Conservation (phyloP, 2,329 filamentous ascomycete species). For the Tricladium varicosporioides region DNA sequence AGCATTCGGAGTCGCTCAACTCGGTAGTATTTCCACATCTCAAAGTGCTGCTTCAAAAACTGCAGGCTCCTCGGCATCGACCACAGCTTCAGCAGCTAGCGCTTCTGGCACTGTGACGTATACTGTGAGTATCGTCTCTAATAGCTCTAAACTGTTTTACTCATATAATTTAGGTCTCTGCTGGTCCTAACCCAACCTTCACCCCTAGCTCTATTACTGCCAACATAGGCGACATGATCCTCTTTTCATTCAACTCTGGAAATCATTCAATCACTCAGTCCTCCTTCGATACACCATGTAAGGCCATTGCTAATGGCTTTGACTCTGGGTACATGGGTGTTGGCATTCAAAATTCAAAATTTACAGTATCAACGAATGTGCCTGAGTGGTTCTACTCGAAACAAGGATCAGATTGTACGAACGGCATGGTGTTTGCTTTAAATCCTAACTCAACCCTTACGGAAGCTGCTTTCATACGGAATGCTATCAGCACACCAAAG, state of each 20-base stretch:
- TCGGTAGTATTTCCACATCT: slow-evolving; percentile 10
- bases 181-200: slow-evolving; percentile 58
- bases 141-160: neutral
- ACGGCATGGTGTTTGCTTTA: slow-evolving; percentile 19
- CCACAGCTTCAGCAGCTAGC: slow-evolving; percentile 1
- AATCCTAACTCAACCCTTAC: slow-evolving; percentile 15
- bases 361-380: slow-evolving; percentile 10
- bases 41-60: neutral
- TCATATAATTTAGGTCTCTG: slow-evolving; percentile 17
- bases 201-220: slow-evolving; percentile 37
- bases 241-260: slow-evolving; percentile 32
- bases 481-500: slow-evolving; percentile 5
- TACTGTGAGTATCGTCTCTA: slow-evolving; percentile 11
- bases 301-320: slow-evolving; percentile 48
- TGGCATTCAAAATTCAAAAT: slow-evolving; percentile 29
- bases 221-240: slow-evolving; percentile 31
- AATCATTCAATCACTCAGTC: slow-evolving; percentile 49
- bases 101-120: slow-evolving; percentile 11
- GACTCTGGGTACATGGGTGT: slow-evolving; percentile 52
- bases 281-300: slow-evolving; percentile 36
- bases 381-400: slow-evolving; percentile 22
- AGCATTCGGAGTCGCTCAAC: slow-evolving; percentile 18
- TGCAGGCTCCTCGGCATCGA: neutral
- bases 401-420: slow-evolving; percentile 11
- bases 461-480: slow-evolving; percentile 4